Evolutionary conservation across 73 alveolate genomes (phyloP), one percentile per base, ranked within the genome.

Genomic region (Paramecium primaurelia): DNA sequence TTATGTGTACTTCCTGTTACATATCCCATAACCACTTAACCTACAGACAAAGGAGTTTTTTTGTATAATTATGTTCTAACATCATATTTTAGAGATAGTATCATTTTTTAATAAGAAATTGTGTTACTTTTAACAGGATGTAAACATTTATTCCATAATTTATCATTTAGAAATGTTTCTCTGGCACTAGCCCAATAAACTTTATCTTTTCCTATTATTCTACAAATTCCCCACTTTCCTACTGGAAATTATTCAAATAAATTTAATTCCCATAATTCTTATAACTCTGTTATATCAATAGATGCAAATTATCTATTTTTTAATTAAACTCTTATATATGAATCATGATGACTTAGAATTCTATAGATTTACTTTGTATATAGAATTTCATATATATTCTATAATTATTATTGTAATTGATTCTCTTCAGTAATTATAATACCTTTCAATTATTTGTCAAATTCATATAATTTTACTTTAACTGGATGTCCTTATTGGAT

Each of bases 101-200:
- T 45, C 44, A 42, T 44, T 80, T 80, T 45, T 80, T 80, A 14
- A 47, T 32, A 80, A 38, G 77, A 42, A 9, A 80, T 26, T 7
- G 47, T 40, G 8, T 42, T 80, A 25, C 91, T 47, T 10, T 80
- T 47, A 8, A 80, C 73, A n/a, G 91, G 91, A 80, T 80, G 91
- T 1, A 80, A 16, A 42, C 91, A 42, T 80, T 80, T 80, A 32
- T 25, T 42, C 91, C 91, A 80, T 44, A 80, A 26, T 8, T 80
- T 80, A 45, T 80, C 91, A 80, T 80, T 80, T n/a, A 80, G 9
- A 80, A 80, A 80, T 12, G 91, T 80, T 80, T 80, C 91, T 80
- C 91, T 80, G 6, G 73, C 75, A 26, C 91, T 80, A 26, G 91
- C 91, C 91, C 91, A 80, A 80, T 45, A 80, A 26, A 4, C 71